Percentiles rank a stretch among this genome's conserved stretches.
These are phyloP conservation scores for Wickerhamomyces sp. DNA, from an alignment of 1,139 yeast species.

Conservation along the genomic window DNA sequence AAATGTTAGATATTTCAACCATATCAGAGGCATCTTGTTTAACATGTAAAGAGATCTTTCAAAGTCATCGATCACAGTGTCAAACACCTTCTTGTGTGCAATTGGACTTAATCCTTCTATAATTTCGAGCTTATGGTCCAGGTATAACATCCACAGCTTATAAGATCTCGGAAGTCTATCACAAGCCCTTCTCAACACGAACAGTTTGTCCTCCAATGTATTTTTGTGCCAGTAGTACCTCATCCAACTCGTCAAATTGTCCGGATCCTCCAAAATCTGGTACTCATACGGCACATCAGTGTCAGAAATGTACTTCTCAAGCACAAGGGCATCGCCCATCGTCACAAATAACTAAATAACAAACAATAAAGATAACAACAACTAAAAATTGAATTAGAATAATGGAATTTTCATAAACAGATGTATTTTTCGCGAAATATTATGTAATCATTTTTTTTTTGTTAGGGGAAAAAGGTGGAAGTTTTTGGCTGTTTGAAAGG, in stretches of 20 bases:
- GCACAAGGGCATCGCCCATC: too few species aligned
- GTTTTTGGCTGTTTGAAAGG: background rate
- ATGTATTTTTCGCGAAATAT: background rate
- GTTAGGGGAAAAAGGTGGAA: background rate
- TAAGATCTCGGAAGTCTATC: conserved; percentile 42
- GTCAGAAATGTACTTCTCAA: conserved; percentile 10
- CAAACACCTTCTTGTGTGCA: conserved; percentile 30
- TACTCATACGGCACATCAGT: conserved; percentile 44
- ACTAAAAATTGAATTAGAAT: too few species aligned
- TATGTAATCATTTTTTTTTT: background rate
- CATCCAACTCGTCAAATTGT: conserved; percentile 47
- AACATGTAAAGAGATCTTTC: conserved; percentile 43
- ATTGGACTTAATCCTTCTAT: conserved; percentile 30
- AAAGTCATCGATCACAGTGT: conserved; percentile 39
- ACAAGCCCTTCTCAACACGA: conserved; percentile 53
- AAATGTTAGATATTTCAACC: conserved; percentile 53
- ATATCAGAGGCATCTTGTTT: conserved; percentile 44
- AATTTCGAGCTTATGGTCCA: conserved; percentile 36
- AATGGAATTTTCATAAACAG: too few species aligned
- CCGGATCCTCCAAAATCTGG: conserved; percentile 40
- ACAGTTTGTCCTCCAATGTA: conserved; percentile 33
- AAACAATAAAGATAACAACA: too few species aligned
- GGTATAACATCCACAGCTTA: conserved; percentile 53
- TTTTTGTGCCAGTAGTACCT: conserved; percentile 43
- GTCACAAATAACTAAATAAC: too few species aligned